Base-by-base conservation (phyloP, 768 basidiomycete species). In the Mycena vulgaris region DNA sequence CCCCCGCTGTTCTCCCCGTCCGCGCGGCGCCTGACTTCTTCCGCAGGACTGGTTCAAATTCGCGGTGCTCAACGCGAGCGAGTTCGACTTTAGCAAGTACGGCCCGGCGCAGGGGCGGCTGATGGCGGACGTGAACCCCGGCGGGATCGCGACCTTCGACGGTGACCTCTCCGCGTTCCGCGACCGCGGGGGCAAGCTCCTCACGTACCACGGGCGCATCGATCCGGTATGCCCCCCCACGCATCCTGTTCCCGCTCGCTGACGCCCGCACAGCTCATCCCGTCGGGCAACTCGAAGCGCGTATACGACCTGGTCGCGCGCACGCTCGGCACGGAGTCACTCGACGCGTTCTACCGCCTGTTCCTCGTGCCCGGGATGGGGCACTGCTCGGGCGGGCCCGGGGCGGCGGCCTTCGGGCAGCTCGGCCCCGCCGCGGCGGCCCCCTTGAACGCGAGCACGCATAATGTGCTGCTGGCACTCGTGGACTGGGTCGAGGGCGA, bases 341-440 rank as follows among this genome's bases (percentile, higher is more conserved):
- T 51, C 27, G 49, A 51, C 49, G 49, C 25, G 11, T 30, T 51
- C 28, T 51, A 51, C 49, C 49, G 49, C 27, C 49, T 51, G n/a
- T 28, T 51, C 25, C 49, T 51, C 10, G 49, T 51, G 7, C 49
- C 49, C 23, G 27, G 49, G 7, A 51, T 51, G 49, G 49, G 27
- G 3, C 49, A 51, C 28, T 51, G 49, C 17, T 8, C 2, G 27
- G 49, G 27, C 25, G 49, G 49, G 28, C 49, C 49, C 7, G 49
- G 49, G 23, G 68, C 68, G 6, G 60, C 63, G 55, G 39, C 23
- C 31, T 63, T 75, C 30, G 74, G 74, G 25, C 74, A 75, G 57
- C 33, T 60, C 35, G 57, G 58, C 2, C n/a, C n/a, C 33, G 27
- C 60, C 13, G 8, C 13, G 16, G 23, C 33, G 21, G n/a, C n/a